Evolutionary conservation across 768 basidiomycete species (phyloP).

Genomic region (Naganishia kalamii): DNA sequence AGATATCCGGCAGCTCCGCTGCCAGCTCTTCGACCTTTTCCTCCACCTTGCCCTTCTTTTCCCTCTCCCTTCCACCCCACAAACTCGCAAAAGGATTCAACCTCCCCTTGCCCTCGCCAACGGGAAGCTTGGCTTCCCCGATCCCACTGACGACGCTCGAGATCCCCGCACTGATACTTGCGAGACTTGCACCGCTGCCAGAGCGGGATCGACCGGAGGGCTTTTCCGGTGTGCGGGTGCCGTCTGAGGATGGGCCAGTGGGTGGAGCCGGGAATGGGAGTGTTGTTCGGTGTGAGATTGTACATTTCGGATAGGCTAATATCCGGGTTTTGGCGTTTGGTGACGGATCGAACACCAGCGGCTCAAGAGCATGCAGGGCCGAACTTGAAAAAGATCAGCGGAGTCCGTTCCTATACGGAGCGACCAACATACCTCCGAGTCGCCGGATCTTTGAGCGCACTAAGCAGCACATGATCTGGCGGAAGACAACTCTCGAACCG

Average conservation of each 20-base stretch:
- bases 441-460: slow-evolving; percentile 30
- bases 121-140: neutral
- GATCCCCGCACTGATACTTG: slow-evolving; percentile 14
- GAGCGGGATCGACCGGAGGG: slow-evolving; percentile 6
- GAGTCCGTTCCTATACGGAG: neutral
- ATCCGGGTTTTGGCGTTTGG: neutral
- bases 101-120: neutral
- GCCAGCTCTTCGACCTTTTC: slow-evolving; percentile 1
- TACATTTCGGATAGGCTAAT: neutral
- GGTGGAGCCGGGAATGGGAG: slow-evolving; percentile 20
- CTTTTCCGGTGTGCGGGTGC: slow-evolving; percentile 6
- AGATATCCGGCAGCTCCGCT: neutral
- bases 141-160: slow-evolving; percentile 4
- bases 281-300: neutral
- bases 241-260: slow-evolving; percentile 15
- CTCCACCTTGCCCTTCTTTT: neutral
- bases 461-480: slow-evolving; percentile 19
- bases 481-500: slow-evolving; percentile 2
- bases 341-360: slow-evolving; percentile 35
- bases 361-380: slow-evolving; percentile 34
- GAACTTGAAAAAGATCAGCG: neutral
- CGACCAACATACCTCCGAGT: slow-evolving; percentile 21
- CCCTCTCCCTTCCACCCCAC: neutral
- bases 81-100: slow-evolving; percentile 75
- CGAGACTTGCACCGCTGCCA: slow-evolving; percentile 20